Percentiles rank a stretch among this genome's conserved stretches.
Conservation (phyloP, 2,329 filamentous ascomycete genomes). For the Epichloe festucae region DNA sequence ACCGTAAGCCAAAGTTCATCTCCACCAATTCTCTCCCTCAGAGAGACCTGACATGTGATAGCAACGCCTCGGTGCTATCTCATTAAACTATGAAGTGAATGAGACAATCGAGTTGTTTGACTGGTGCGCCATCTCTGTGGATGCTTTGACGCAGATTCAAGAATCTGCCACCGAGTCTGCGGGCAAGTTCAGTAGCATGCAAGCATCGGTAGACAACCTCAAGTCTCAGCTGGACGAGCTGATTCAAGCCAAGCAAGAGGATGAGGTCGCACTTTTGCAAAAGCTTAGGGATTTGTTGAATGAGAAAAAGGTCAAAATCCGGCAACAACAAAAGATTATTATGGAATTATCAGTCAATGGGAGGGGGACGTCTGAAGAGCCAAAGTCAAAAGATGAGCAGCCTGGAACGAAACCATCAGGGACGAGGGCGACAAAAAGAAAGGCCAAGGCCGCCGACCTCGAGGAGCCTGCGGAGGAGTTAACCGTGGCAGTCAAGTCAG, state of each 20-base stretch:
- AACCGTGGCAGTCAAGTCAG: conserved; percentile 21
- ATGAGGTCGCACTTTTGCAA: conserved; percentile 52
- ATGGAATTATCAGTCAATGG: conserved; percentile 23
- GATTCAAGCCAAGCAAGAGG: conserved; percentile 48
- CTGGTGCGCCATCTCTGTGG: conserved; percentile 52
- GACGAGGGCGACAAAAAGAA: conserved; percentile 38
- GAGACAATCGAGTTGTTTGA: conserved; percentile 53
- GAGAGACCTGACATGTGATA: conserved; percentile 18
- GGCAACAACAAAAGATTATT: conserved; percentile 56
- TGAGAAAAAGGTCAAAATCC: conserved; percentile 68
- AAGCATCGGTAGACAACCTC: conserved; percentile 44
- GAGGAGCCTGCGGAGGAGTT: conserved; percentile 33
- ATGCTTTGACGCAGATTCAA: conserved; percentile 31
- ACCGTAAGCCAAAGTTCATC: conserved; percentile 34
- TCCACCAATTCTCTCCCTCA: background rate
- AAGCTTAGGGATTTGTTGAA: conserved; percentile 63
- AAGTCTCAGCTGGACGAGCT: conserved; percentile 53
- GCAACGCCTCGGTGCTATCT: conserved; percentile 58
- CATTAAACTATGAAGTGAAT: conserved; percentile 39
- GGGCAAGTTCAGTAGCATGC: conserved; percentile 32
- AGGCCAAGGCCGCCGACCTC: conserved; percentile 29
- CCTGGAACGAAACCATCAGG: conserved; percentile 14
- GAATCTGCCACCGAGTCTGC: conserved; percentile 29
- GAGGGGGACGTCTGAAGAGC: conserved; percentile 15
- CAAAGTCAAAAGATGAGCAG: conserved; percentile 13